Evolutionary conservation across 257 asterid genomes (phyloP), one percentile per base, ranked within the genome.

Genomic region (Vinca minor): DNA sequence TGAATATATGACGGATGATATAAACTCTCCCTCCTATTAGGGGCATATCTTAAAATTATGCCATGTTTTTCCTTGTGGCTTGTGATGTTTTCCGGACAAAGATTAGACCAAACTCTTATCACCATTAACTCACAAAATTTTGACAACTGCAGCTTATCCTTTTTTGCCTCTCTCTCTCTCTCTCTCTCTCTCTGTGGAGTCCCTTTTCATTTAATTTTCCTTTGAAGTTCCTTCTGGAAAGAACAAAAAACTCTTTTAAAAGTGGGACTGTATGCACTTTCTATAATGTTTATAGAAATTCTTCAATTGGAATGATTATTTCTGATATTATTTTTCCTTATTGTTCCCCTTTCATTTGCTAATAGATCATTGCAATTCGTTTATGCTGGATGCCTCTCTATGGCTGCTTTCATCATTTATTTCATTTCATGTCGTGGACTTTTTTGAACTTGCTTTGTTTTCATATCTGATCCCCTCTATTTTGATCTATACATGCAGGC

Each of bases 401-500:
- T 25, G n/a, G n/a, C 59, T 26, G 20, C 59, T 50, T 26, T 32
- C n/a, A 11, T 57, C 32, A 71, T 12, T 66, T 55, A 28, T 63
- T 63, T 23, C 56, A 8, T n/a, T 26, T 44, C 14, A 1, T 48
- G 28, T 13, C 20, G 5, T 0, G 1, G n/a, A n/a, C n/a, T n/a
- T 55, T 29, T 29, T 18, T 29, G 15, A 55, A 14, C 23, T 55
- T 8, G 14, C 32, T 54, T 17, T 55, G 21, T 31, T 56, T 0
- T 28, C 14, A 15, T 56, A 41, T 56, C 25, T 18, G 15, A n/a
- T 56, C 42, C 15, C n/a, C 42, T 17, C 60, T 47, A 47, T 62
- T 29, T 38, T 70, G 41, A n/a, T 18, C 70, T 74, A 29, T 70
- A 71, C 68, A 52, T 84, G 83, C 84, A 93, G 99, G 97, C 89